These are phyloP conservation scores for Phellopilus nigrolimitatus DNA, from an alignment of 1,284 basidiomycete species.

Conservation along the genomic window DNA sequence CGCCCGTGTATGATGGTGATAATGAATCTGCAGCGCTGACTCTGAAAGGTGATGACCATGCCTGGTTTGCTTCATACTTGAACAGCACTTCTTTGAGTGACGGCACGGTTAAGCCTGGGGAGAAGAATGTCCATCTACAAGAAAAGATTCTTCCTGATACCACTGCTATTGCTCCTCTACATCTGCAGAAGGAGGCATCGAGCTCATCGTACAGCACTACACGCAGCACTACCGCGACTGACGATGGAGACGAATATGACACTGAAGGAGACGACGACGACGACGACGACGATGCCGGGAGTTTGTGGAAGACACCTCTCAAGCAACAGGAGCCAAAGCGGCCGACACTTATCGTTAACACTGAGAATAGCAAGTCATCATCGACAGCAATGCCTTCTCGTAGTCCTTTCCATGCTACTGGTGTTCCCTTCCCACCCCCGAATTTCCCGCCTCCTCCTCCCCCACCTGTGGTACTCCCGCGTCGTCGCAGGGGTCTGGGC, in stretches of 20 bases:
- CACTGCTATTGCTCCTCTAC: background rate
- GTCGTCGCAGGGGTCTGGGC: background rate
- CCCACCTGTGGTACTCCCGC: conserved; percentile 15
- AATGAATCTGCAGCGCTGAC: conserved; percentile 13
- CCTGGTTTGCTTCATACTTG: conserved; percentile 5
- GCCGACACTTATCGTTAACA: conserved; percentile 12
- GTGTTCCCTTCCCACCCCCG: conserved; percentile 25
- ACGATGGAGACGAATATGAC: conserved; percentile 33
- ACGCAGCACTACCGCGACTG: conserved; percentile 17
- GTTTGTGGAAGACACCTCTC: conserved; percentile 31
- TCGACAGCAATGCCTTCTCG: background rate
- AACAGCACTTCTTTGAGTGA: conserved; percentile 9
- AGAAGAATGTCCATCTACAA: background rate
- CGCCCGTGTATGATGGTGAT: conserved; percentile 18
- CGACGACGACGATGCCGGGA: no score
- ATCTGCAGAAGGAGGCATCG: conserved; percentile 3
- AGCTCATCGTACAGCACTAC: conserved; percentile 4
- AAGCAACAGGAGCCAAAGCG: conserved; percentile 16
- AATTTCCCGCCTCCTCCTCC: conserved; percentile 25
- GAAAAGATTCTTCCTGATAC: conserved; percentile 7
- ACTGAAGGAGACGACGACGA: conserved; percentile 42
- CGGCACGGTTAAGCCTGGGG: conserved; percentile 11
- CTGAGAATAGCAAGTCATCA: conserved; percentile 6
- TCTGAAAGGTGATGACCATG: conserved; percentile 10
- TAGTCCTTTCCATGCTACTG: conserved; percentile 3